These are phyloP conservation scores for Beauveria australis DNA, from an alignment of 2,329 filamentous ascomycete genomes.

Conservation along the genomic window DNA sequence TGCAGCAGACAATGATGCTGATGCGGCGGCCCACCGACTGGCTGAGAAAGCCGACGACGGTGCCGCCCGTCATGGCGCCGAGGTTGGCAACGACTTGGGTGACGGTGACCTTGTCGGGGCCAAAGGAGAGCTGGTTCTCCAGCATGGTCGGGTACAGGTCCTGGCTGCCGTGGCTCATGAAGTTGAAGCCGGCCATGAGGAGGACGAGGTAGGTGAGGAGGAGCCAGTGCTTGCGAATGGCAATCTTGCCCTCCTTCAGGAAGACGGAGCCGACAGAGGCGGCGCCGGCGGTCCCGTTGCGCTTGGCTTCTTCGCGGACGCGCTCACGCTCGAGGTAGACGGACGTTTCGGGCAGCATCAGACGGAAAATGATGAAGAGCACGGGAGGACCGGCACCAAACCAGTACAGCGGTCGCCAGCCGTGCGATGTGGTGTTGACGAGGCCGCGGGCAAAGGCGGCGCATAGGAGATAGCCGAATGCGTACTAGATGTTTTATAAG, in stretches of 20 bases:
- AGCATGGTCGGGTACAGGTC: constrained; percentile 56
- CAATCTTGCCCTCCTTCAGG: constrained; percentile 67
- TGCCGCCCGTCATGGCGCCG: constrained; percentile 62
- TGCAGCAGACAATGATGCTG: constrained; percentile 56
- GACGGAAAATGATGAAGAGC: constrained; percentile 70
- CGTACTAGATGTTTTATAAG: constrained; percentile 34
- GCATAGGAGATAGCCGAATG: constrained; percentile 54
- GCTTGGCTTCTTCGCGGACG: constrained; percentile 41
- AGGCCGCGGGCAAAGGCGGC: constrained; percentile 56
- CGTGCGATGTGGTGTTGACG: constrained; percentile 67
- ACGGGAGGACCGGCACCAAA: constrained; percentile 76
- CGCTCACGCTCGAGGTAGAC: constrained; percentile 60
- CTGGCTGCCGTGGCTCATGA: constrained; percentile 73
- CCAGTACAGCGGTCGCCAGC: constrained; percentile 83
- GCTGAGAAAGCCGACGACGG: constrained; percentile 56
- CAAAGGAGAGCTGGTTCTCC: constrained; percentile 45
- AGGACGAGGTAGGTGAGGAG: constrained; percentile 74
- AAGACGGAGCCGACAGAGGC: constrained; percentile 49
- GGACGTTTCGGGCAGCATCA: constrained; percentile 71
- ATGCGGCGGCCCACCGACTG: constrained; percentile 63
- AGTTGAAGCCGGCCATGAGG: constrained; percentile 87
- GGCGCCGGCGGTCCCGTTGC: constrained; percentile 14
- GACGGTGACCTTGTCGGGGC: constrained; percentile 51
- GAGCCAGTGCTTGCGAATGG: constrained; percentile 71
- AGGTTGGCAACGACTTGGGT: constrained; percentile 67